A percentile compares a stretch with the other conserved stretches of the same genome.
Conservation (phyloP, 1,284 basidiomycete species). For the Heterobasidion occidentale region DNA sequence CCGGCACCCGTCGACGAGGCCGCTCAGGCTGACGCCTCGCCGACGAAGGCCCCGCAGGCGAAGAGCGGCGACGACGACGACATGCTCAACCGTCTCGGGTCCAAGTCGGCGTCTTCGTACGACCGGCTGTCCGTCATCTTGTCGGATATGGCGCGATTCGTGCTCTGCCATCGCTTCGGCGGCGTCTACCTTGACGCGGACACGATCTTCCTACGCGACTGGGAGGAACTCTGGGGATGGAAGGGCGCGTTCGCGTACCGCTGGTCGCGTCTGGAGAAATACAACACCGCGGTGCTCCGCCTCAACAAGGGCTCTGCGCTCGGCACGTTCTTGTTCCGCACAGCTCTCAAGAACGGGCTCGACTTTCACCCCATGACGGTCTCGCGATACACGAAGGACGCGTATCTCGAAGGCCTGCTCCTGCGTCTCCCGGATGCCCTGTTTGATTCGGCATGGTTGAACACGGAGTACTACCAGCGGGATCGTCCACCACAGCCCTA, state of each 20-base stretch:
- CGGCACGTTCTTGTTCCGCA: slow-evolving; percentile 58
- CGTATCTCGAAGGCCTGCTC: slow-evolving; percentile 49
- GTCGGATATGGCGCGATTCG: slow-evolving; percentile 65
- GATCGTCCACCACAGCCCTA: slow-evolving; percentile 62
- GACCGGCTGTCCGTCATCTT: slow-evolving; percentile 59
- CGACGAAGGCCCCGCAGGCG: slow-evolving; percentile 14
- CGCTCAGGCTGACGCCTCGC: slow-evolving; percentile 9
- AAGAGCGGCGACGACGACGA: slow-evolving; percentile 26
- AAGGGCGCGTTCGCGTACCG: slow-evolving; percentile 64
- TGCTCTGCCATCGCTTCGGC: slow-evolving; percentile 61
- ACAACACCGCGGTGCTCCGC: slow-evolving; percentile 65
- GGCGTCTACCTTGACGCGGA: slow-evolving; percentile 69
- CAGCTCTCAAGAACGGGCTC: slow-evolving; percentile 57
- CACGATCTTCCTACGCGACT: slow-evolving; percentile 64
- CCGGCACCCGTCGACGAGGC: slow-evolving; percentile 12
- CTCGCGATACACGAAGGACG: slow-evolving; percentile 54
- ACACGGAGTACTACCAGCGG: slow-evolving; percentile 56
- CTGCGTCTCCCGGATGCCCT: slow-evolving; percentile 60
- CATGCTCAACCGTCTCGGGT: slow-evolving; percentile 47
- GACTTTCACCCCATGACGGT: slow-evolving; percentile 70
- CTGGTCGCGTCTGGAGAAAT: slow-evolving; percentile 57
- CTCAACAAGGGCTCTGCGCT: slow-evolving; percentile 57
- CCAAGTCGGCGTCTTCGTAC: slow-evolving; percentile 46
- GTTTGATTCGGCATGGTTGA: slow-evolving; percentile 65
- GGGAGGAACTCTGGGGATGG: slow-evolving; percentile 70